A percentile compares a stretch with the other conserved stretches of the same genome.
phyloP scores from a whole-genome alignment of 176 grass and related monocot species.

The Lolium perenne region DNA sequence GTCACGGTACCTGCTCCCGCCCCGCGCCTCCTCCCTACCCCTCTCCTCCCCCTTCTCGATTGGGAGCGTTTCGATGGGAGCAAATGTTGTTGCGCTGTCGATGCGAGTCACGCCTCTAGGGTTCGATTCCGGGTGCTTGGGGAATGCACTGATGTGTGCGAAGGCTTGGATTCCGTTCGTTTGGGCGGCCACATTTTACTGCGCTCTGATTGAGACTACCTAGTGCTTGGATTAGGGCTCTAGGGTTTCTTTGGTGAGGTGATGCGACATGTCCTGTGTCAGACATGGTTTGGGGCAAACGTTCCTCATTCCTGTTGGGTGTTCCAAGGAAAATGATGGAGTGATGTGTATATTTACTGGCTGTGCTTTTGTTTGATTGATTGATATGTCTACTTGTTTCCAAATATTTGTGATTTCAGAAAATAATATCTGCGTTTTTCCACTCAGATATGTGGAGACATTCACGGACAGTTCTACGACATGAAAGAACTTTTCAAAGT shows the following conservation, averaged over 20 bases:
- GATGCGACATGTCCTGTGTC: background rate
- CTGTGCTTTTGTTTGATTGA: slow-evolving; percentile 16
- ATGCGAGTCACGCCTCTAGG: background rate
- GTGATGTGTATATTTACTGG: background rate
- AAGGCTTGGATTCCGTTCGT: background rate
- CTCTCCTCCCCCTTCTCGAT: background rate
- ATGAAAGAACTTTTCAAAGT: slow-evolving; percentile 99
- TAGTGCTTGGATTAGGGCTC: background rate
- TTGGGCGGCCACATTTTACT: background rate
- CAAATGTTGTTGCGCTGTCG: no score
- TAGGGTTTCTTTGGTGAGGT: background rate
- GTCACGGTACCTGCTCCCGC: slow-evolving; percentile 67
- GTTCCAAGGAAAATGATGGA: background rate
- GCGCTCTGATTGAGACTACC: background rate
- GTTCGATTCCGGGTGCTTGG: background rate
- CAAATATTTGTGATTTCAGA: slow-evolving; percentile 30
- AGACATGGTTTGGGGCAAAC: background rate
- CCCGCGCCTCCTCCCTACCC: background rate
- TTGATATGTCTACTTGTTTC: background rate
- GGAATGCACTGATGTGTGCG: background rate
- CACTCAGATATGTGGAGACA: slow-evolving; percentile 96
- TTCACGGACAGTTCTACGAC: slow-evolving; percentile 99
- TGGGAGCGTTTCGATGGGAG: background rate
- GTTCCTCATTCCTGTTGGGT: background rate
- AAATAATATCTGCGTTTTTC: slow-evolving; percentile 30